Conservation (phyloP, 164 flowering plant species). For the Pachysandra terminalis region DNA sequence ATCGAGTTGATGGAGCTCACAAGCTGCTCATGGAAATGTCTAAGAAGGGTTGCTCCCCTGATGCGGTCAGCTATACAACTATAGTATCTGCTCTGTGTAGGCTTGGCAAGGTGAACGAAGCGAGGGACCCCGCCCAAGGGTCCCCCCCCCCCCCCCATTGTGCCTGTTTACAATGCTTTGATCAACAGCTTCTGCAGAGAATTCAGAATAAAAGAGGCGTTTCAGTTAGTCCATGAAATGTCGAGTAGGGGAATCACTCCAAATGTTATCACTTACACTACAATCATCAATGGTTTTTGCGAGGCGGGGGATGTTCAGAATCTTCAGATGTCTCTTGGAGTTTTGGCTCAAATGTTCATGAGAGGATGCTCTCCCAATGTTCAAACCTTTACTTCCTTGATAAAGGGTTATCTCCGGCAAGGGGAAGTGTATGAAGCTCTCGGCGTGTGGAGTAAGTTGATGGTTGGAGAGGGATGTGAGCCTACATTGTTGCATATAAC, state of each 20-base stretch:
- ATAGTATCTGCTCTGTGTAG: slow-evolving; percentile 65
- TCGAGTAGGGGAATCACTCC: slow-evolving; percentile 42
- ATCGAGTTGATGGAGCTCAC: slow-evolving; percentile 56
- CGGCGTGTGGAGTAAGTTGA: slow-evolving; percentile 45
- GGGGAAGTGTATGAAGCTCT: slow-evolving; percentile 47
- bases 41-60: slow-evolving; percentile 62
- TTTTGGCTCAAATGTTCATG: slow-evolving; percentile 56
- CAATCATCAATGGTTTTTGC: slow-evolving; percentile 51
- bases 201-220: slow-evolving; percentile 36
- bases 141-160: slow-evolving; percentile 47
- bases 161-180: slow-evolving; percentile 74
- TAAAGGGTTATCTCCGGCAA: slow-evolving; percentile 51
- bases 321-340: slow-evolving; percentile 41
- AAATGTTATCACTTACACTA: slow-evolving; percentile 67
- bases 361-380: slow-evolving; percentile 65
- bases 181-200: slow-evolving; percentile 56
- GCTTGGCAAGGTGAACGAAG: slow-evolving; percentile 60
- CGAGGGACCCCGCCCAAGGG: slow-evolving; percentile 43
- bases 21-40: slow-evolving; percentile 78
- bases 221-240: slow-evolving; percentile 58
- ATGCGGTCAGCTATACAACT: slow-evolving; percentile 75
- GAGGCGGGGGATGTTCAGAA: slow-evolving; percentile 38
- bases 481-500: slow-evolving; percentile 60
- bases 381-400: slow-evolving; percentile 52
- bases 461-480: slow-evolving; percentile 40